Base-by-base conservation (phyloP, 352 stramenopile genomes). In the Phytophthora colocasiae region DNA sequence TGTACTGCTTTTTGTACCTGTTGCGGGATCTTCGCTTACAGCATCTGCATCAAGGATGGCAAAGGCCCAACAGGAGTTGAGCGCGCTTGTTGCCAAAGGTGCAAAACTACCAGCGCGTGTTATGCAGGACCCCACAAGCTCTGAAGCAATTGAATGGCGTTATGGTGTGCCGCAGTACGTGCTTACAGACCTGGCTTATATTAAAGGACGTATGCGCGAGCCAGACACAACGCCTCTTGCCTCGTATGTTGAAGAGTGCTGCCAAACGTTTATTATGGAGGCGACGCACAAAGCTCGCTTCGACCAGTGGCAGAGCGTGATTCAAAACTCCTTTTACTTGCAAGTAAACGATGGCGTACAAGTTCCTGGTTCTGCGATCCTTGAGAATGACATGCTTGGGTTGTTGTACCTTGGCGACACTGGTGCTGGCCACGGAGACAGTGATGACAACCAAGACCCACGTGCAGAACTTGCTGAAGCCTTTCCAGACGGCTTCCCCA, bases 201-300 rank as follows among this genome's bases (percentile, higher is more conserved):
- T 90, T 14, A 81, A 77, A 46, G 78, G 84, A 57, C 83, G 83
- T 43, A 63, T 62, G 15, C 83, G 85, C 40, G 78, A 90, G 36
- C 65, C 80, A 14, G 81, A 92, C 3, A 43, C 63, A 11, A 89
- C 81, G 29, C 80, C 83, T 32, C 63, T 93, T 7, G 83, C 87
- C 34, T 90, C 81, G 43, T 90, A 90, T 51, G 69, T 90, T 15
- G 87, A 95, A 70, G 77, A 80, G 49, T 87, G 81, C 51, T 89
- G 81, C 34, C 87, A 92, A 59, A 91, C 81, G 27, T 92, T 95
- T 63, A 70, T 89, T 44, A 88, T 95, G 81, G 87, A 95, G 46
- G 83, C 82, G 6, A 91, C 81, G 1, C 85, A 95, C 69, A 90
- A 90, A 62, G 65, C 70, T 5, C 51, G 58, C 15, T 89, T 90